phyloP scores from a whole-genome alignment of 2,329 filamentous ascomycete species.

The Penicillium sp. region DNA sequence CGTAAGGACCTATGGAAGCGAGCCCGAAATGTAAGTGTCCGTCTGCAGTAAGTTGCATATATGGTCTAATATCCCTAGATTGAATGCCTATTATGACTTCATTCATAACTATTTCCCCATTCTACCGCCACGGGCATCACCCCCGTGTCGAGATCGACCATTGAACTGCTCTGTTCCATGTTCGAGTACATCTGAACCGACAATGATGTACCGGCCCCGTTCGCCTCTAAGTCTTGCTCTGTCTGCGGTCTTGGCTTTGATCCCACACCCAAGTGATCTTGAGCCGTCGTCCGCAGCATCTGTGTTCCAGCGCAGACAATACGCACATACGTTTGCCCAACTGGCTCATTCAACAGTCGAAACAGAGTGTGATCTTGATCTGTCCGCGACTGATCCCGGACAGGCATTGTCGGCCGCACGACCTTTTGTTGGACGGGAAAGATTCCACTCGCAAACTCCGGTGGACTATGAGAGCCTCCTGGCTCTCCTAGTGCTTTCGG shows the following conservation, averaged over 20 bases:
- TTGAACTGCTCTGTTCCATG: constrained; percentile 33
- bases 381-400: constrained; percentile 41
- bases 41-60: not conserved
- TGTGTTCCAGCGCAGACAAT: constrained; percentile 37
- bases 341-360: constrained; percentile 41
- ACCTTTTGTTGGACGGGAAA: constrained; percentile 33
- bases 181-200: constrained; percentile 30
- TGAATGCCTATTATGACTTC: constrained; percentile 48
- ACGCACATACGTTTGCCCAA: constrained; percentile 42
- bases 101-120: constrained; percentile 48
- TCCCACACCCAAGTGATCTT: constrained; percentile 43
- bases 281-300: constrained; percentile 37
- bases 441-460: constrained; percentile 40
- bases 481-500: constrained; percentile 42
- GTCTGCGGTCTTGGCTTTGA: constrained; percentile 42
- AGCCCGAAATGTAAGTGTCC: constrained; percentile 40
- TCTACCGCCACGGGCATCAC: constrained; percentile 38
- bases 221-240: constrained; percentile 47
- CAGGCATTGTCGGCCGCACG: constrained; percentile 38
- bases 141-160: constrained; percentile 33
- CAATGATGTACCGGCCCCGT: constrained; percentile 36
- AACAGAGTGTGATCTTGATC: constrained; percentile 42
- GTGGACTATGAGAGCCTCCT: constrained; percentile 44
- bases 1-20: constrained; percentile 42
- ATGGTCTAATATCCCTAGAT: constrained; percentile 30